Conservation (phyloP, 352 stramenopile species). For the Phytophthora pinifolia region DNA sequence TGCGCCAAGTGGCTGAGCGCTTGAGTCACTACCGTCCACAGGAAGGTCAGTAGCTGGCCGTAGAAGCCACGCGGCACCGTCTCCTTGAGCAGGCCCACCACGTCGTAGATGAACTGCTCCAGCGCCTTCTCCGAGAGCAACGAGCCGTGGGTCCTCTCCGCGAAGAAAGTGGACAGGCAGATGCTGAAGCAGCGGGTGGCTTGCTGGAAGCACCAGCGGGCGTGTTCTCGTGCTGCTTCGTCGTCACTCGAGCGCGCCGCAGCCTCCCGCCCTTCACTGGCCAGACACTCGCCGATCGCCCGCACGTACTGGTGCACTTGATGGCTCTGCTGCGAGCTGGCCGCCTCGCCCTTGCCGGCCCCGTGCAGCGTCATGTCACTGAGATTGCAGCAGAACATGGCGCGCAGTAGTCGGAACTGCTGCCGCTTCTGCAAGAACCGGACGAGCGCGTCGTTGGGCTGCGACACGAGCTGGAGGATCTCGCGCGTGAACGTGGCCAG, state of each 20-base stretch:
- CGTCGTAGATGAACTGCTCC: conserved; percentile 67
- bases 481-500: conserved; percentile 57
- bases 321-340: conserved; percentile 28
- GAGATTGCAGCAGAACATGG: conserved; percentile 67
- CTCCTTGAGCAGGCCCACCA: conserved; percentile 66
- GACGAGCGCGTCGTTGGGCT: conserved; percentile 56
- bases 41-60: conserved; percentile 55
- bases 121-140: conserved; percentile 27
- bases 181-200: conserved; percentile 72
- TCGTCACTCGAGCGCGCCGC: conserved; percentile 33
- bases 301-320: conserved; percentile 53
- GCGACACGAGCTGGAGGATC: conserved; percentile 54
- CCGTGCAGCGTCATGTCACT: conserved; percentile 57
- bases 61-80: conserved; percentile 60
- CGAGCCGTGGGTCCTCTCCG: conserved; percentile 22
- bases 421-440: conserved; percentile 67
- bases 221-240: conserved; percentile 31
- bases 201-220: conserved; percentile 70
- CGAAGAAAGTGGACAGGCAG: conserved; percentile 60
- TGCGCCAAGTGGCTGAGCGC: conserved; percentile 36
- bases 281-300: conserved; percentile 68
- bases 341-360: conserved; percentile 17
- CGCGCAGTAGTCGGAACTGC: conserved; percentile 63
- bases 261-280: conserved; percentile 54
- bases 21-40: conserved; percentile 69